Conservation (phyloP, 192 early-diverging fungal species). For the Lobosporangium transversale region DNA sequence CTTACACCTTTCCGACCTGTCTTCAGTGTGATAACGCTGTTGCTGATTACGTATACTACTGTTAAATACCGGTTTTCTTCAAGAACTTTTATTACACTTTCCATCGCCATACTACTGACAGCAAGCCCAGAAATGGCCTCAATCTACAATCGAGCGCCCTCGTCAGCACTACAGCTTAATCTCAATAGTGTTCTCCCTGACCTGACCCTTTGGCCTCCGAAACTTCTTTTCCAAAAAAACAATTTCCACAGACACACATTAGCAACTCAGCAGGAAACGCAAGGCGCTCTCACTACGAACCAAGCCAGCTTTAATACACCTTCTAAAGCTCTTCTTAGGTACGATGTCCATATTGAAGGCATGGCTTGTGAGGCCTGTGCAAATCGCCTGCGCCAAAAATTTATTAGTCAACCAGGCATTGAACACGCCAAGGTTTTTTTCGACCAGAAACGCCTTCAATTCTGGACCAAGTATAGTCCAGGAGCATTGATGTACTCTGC, state of each 20-base stretch:
- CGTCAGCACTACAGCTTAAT: neutral
- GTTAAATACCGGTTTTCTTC: slow-evolving; percentile 34
- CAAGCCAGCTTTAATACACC: neutral
- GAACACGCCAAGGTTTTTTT: slow-evolving; percentile 54
- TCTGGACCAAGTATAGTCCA: slow-evolving; percentile 12
- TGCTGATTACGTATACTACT: slow-evolving; percentile 35
- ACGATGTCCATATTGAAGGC: slow-evolving; percentile 54
- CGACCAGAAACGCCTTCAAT: slow-evolving; percentile 32
- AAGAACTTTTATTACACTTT: slow-evolving; percentile 8
- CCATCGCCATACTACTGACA: slow-evolving; percentile 46
- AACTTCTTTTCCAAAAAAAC: neutral
- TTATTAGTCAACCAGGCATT: slow-evolving; percentile 30
- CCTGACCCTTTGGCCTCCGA: neutral
- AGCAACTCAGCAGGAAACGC: neutral
- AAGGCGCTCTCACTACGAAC: no score
- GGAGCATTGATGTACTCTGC: slow-evolving; percentile 17
- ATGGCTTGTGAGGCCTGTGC: slow-evolving; percentile 64
- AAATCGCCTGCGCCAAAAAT: slow-evolving; percentile 54
- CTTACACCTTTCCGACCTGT: slow-evolving; percentile 61
- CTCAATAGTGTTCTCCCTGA: neutral
- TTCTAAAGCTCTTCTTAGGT: slow-evolving; percentile 24
- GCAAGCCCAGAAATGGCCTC: slow-evolving; percentile 56
- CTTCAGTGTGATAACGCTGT: slow-evolving; percentile 25
- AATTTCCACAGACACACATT: no score
- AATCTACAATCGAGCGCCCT: slow-evolving; percentile 50